These are phyloP conservation scores for Andalucia godoyi DNA, from an alignment of 78 protist species.

Conservation along the genomic window DNA sequence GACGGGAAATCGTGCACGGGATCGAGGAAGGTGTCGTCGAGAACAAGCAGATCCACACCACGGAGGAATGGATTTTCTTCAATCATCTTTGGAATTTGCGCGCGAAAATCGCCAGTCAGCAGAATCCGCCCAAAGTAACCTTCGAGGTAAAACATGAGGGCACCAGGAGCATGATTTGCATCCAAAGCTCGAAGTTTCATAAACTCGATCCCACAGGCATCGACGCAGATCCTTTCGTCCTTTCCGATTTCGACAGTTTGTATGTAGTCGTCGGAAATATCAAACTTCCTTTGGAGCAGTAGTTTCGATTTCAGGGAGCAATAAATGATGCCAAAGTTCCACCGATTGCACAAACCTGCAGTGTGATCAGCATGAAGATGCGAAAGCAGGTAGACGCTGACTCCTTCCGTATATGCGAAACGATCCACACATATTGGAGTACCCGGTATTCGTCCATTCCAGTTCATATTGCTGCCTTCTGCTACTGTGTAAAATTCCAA, in stretches of 20 bases:
- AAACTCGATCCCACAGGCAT: not conserved
- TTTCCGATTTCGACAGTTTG: not conserved
- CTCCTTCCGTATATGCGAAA: conserved; percentile 14
- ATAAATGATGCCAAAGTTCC: conserved; percentile 17
- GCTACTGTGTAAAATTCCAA: too few relatives aligned
- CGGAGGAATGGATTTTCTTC: not conserved
- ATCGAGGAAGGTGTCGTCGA: conserved; percentile 40
- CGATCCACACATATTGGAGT: conserved; percentile 23
- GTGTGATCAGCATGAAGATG: conserved; percentile 40
- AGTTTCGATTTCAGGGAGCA: conserved; percentile 4
- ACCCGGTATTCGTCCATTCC: conserved; percentile 7
- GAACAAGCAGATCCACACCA: conserved; percentile 1
- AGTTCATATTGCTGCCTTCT: too few relatives aligned
- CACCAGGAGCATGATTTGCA: conserved; percentile 48
- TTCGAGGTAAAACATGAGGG: conserved; percentile 40
- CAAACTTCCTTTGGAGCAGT: conserved; percentile 2
- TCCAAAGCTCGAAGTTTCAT: conserved; percentile 14
- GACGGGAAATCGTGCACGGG: conserved; percentile 7
- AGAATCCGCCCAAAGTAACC: conserved; percentile 14
- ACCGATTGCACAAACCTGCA: conserved; percentile 12
- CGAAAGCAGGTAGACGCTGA: conserved; percentile 6
- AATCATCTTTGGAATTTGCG: not conserved
- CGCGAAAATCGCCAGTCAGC: conserved; percentile 53
- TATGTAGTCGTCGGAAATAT: not conserved
- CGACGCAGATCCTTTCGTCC: not conserved